Conservation (phyloP, 805 yeast genomes). For the Candida nemodendra region DNA sequence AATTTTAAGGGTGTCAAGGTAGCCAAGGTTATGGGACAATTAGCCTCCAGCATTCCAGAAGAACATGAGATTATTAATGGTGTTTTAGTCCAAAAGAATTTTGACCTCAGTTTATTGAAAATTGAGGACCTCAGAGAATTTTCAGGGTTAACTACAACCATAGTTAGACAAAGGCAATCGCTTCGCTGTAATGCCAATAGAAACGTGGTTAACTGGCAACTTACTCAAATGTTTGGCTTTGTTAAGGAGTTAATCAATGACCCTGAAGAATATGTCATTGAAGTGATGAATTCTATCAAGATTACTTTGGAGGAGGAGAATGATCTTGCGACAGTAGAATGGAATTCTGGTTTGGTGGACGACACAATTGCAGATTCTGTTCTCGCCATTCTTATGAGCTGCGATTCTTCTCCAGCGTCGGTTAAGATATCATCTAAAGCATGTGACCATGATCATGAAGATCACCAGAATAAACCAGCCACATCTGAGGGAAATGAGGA, state of each 20-base stretch:
- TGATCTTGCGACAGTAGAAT: slow-evolving; percentile 64
- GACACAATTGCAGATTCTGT: slow-evolving; percentile 95
- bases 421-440: slow-evolving; percentile 76
- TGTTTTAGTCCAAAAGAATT: slow-evolving; percentile 86
- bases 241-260: slow-evolving; percentile 63
- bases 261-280: slow-evolving; percentile 45
- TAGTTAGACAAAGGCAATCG: slow-evolving; percentile 78
- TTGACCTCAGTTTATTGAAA: slow-evolving; percentile 78
- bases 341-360: slow-evolving; percentile 86
- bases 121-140: slow-evolving; percentile 87
- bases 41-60: slow-evolving; percentile 46
- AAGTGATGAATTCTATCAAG: slow-evolving; percentile 63
- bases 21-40: slow-evolving; percentile 65
- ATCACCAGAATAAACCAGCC: slow-evolving; percentile 16
- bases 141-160: slow-evolving; percentile 81
- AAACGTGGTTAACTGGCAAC: slow-evolving; percentile 81
- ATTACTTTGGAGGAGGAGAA: slow-evolving; percentile 47
- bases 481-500: slow-evolving; percentile 14
- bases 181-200: slow-evolving; percentile 77
- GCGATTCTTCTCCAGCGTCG: slow-evolving; percentile 93
- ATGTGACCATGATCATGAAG: slow-evolving; percentile 36
- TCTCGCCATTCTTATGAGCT: slow-evolving; percentile 84
- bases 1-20: slow-evolving; percentile 80
- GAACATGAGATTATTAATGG: slow-evolving; percentile 60
- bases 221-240: slow-evolving; percentile 92